phyloP scores from a whole-genome alignment of 768 basidiomycete genomes.

The Tephrocybe sp. region DNA sequence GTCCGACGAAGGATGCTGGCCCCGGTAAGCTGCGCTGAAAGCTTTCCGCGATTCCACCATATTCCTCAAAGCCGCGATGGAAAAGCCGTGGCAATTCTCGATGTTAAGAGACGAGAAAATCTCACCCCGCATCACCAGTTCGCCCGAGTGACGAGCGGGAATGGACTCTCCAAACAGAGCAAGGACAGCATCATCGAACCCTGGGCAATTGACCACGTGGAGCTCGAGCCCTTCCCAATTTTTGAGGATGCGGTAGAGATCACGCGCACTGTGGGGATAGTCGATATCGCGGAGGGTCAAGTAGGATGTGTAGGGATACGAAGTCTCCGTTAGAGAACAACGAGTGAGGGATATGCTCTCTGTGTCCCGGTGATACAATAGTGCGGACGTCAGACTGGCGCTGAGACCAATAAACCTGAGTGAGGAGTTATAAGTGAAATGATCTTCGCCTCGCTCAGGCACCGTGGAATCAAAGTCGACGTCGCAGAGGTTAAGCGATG shows the following conservation, averaged over 20 bases:
- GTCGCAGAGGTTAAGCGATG: no score
- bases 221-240: not conserved
- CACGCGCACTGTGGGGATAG: not conserved
- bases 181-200: not conserved
- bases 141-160: not conserved
- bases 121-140: not conserved
- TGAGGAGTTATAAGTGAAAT: no score
- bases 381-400: not conserved
- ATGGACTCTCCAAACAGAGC: not conserved
- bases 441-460: no score
- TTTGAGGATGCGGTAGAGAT: not conserved
- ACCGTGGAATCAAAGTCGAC: no score
- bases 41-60: not conserved
- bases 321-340: not conserved
- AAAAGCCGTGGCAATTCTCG: not conserved
- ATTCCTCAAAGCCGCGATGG: not conserved
- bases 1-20: no score
- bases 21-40: no score
- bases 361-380: not conserved
- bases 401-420: not conserved
- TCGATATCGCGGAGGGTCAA: not conserved
- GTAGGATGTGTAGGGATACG: not conserved
- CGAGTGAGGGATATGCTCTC: not conserved
- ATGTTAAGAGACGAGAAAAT: not conserved
- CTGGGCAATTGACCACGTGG: not conserved